Conservation (phyloP, 805 yeast species). For the Cyberlindnera mississippiensis region DNA sequence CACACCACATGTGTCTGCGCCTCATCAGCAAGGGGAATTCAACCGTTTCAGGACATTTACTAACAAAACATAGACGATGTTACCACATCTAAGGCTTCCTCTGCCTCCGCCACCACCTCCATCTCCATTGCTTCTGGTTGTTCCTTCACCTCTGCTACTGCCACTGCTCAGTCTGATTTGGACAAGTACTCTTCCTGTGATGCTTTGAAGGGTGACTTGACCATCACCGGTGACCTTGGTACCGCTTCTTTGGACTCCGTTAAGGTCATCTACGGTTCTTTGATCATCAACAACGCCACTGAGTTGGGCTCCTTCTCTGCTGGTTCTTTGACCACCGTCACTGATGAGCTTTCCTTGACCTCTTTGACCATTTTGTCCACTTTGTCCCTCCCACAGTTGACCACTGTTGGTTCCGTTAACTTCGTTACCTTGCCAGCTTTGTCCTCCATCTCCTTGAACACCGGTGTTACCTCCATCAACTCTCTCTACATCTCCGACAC, state of each 20-base stretch:
- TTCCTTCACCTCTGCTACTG: slow-evolving; percentile 63
- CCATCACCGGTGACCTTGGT: slow-evolving; percentile 62
- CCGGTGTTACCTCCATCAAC: slow-evolving; percentile 71
- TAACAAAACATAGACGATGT: slow-evolving; percentile 15
- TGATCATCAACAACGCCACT: slow-evolving; percentile 63
- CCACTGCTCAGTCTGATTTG: slow-evolving; percentile 75
- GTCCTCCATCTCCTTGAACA: slow-evolving; percentile 57
- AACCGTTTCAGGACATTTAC: not conserved
- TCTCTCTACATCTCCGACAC: slow-evolving; percentile 71
- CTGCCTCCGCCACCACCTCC: slow-evolving; percentile 49
- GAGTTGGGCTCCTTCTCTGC: slow-evolving; percentile 65
- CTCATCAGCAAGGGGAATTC: not conserved
- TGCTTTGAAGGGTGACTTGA: slow-evolving; percentile 75
- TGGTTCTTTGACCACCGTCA: slow-evolving; percentile 68
- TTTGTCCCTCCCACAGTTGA: slow-evolving; percentile 72
- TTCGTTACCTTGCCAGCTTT: slow-evolving; percentile 88
- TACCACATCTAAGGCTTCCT: slow-evolving; percentile 49
- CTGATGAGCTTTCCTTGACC: slow-evolving; percentile 62
- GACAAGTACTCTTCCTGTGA: slow-evolving; percentile 70
- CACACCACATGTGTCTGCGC: not conserved
- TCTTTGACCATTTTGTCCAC: slow-evolving; percentile 62
- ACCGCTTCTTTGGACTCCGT: slow-evolving; percentile 70
- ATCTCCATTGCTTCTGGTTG: slow-evolving; percentile 54
- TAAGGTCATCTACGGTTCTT: slow-evolving; percentile 71
- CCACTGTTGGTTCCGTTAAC: slow-evolving; percentile 75